Percentiles rank a stretch among this genome's conserved stretches.
phyloP scores from a whole-genome alignment of 805 yeast species.

The Ogataea pilisensis region DNA sequence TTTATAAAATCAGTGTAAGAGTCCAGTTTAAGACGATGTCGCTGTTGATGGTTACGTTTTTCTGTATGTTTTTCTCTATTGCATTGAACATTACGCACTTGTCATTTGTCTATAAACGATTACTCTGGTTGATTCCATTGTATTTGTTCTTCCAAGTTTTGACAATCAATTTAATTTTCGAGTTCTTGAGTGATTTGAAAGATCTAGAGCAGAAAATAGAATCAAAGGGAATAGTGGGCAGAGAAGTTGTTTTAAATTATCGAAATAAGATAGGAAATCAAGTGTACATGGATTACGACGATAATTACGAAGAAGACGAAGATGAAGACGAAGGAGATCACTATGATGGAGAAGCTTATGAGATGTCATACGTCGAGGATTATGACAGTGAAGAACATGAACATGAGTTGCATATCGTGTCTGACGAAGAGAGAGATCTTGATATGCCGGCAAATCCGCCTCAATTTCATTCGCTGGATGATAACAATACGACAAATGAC shows the following conservation, averaged over 20 bases:
- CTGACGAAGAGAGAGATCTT: too few species aligned
- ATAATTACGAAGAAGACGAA: conserved; percentile 1
- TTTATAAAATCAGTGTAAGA: conserved; percentile 37
- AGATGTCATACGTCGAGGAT: not conserved
- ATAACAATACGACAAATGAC: too few species aligned
- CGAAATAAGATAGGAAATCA: conserved; percentile 1
- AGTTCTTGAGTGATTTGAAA: conserved; percentile 57
- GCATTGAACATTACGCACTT: conserved; percentile 26
- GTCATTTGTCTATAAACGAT: conserved; percentile 33
- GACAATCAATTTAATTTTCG: conserved; percentile 56
- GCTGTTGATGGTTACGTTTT: conserved; percentile 39
- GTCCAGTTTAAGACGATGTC: conserved; percentile 45
- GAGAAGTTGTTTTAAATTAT: conserved; percentile 37
- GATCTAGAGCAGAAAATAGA: conserved; percentile 47
- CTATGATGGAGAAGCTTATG: not conserved
- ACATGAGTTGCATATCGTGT: too few species aligned
- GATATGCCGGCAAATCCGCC: too few species aligned
- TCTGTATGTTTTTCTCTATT: conserved; percentile 35
- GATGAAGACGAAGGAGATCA: conserved; percentile 1
- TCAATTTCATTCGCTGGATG: too few species aligned
- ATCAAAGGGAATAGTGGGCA: conserved; percentile 56
- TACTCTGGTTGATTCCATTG: conserved; percentile 47
- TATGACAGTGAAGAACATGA: not conserved
- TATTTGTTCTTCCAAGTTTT: conserved; percentile 46
- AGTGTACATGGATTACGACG: not conserved